Conservation (phyloP, 257 asterid genomes). For the Catharanthus roseus region DNA sequence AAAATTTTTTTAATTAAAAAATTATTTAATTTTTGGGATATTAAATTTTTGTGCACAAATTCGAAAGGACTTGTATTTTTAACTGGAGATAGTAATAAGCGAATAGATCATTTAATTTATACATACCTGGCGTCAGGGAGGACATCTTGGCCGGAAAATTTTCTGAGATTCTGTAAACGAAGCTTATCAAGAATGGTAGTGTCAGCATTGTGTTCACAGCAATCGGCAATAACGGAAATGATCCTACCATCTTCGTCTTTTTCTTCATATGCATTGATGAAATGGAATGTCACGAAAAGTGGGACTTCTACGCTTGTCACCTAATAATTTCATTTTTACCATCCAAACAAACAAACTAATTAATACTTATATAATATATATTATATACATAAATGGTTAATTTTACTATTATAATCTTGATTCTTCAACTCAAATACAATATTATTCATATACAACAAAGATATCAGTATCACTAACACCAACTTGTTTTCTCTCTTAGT, state of each 20-base stretch:
- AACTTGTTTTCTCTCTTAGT: no score
- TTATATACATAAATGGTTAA: no score
- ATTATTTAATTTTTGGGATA: not conserved
- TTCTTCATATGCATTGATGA: conserved; percentile 96
- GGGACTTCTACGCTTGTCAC: conserved; percentile 98
- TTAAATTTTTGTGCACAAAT: no score
- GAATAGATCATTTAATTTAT: no score
- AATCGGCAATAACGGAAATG: conserved; percentile 71
- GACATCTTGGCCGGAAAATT: conserved; percentile 56
- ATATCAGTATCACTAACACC: no score
- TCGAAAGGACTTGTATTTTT: no score
- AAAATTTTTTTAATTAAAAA: not conserved
- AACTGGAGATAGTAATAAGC: no score
- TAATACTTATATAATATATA: no score
- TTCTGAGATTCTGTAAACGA: conserved; percentile 61
- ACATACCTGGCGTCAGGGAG: conserved; percentile 90
- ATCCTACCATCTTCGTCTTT: conserved; percentile 76
- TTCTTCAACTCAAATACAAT: no score
- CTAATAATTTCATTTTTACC: no score
- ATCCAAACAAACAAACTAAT: not conserved
- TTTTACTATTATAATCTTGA: no score
- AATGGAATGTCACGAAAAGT: conserved; percentile 71
- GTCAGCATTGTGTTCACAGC: conserved; percentile 90
- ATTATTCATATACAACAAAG: not conserved
- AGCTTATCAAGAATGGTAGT: conserved; percentile 74